Evolutionary conservation across 140 eudicot species (phyloP), one percentile per base, ranked within the genome.

Genomic region (Anethum foeniculum): DNA sequence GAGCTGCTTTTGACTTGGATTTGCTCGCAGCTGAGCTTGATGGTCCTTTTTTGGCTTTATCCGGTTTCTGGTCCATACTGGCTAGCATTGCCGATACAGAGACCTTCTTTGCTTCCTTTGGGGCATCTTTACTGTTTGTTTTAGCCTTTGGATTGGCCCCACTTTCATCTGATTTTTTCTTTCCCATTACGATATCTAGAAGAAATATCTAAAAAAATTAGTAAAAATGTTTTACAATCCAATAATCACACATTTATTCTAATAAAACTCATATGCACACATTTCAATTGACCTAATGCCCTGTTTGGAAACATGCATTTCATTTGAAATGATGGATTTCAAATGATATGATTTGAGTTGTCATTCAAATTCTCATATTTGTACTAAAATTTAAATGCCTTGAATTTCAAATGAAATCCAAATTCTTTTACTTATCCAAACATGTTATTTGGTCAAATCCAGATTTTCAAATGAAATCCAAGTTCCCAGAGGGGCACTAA

Each of bases 61-160:
- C 96, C 2, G 93, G 88, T 79, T 88, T 93, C 81, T 87, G 86
- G 76, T 93, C 97, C 97, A 93, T 90, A 85, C 86, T 93, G 5
- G 96, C 94, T 71, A 93, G 97, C 89, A 93, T 75, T 16, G 89
- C 91, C 51, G 94, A 89, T 34, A 90, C 96, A 0, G 97, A 82
- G 15, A 87, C 34, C 85, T 90, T 92, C 85, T 90, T 90, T 51
- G 74, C 86, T 41, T 85, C 90, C 67, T 85, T 84, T 60, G 46
- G 64, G 76, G 78, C 75, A 69, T 80, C 84, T 39, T 84, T 71
- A 39, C 76, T 39, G 49, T 3, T 71, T 39, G 76, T 10, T 39
- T 71, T 89, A 56, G 87, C 72, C 80, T 86, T 89, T 46, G 84
- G 28, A 58, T 83, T 82, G 32, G 69, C 87, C 12, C 62, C 92